Evolutionary conservation across 345 rosid species (phyloP).

Genomic region (Ceriops decandra): DNA sequence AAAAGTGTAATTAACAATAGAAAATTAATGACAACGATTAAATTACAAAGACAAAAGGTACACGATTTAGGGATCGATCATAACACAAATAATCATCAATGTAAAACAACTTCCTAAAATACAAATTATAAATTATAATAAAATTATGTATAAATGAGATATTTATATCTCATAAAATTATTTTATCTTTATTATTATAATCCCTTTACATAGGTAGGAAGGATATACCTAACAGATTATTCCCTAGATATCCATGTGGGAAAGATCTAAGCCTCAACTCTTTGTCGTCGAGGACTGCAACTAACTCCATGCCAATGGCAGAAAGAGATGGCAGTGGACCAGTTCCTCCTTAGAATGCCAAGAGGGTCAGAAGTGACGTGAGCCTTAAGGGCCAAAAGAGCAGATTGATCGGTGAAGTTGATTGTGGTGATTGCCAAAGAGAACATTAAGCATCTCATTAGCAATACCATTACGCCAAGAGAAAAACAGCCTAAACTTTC

Average conservation of each 20-base stretch:
- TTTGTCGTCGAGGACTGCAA: conserved; percentile 3
- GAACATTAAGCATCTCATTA: neutral
- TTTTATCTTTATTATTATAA: too few species aligned
- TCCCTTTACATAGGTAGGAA: too few species aligned
- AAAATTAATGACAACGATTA: too few species aligned
- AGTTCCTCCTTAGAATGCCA: neutral
- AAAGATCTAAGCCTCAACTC: conserved; percentile 19
- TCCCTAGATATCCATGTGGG: conserved; percentile 10
- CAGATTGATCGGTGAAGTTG: conserved; percentile 2
- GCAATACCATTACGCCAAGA: neutral
- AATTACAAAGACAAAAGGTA: too few species aligned
- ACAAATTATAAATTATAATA: too few species aligned
- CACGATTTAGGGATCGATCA: too few species aligned
- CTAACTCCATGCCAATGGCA: conserved; percentile 18
- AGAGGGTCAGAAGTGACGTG: neutral
- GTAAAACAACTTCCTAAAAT: too few species aligned
- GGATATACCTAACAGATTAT: neutral
- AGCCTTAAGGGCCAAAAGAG: conserved; percentile 13
- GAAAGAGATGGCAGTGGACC: conserved; percentile 5
- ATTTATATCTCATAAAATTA: too few species aligned
- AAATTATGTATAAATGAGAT: too few species aligned
- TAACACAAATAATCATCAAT: too few species aligned
- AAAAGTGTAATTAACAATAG: too few species aligned
- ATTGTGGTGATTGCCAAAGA: neutral
- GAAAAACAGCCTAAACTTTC: too few species aligned